Evolutionary conservation across 169 alveolate species (phyloP).

Genomic region (Plasmodium reichenowi): DNA sequence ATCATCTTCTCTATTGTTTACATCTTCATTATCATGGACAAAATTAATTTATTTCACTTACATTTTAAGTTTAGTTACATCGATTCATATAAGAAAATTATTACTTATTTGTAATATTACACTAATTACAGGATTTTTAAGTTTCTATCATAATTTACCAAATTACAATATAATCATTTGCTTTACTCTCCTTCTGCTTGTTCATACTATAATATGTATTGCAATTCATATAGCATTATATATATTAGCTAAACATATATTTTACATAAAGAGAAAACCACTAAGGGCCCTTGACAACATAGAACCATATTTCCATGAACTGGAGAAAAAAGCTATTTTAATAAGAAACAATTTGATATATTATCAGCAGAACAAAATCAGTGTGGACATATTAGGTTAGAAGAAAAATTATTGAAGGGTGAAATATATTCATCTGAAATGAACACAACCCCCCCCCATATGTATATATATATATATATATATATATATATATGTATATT

Average conservation of each 20-base stretch:
- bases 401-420: not conserved
- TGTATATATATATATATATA: not conserved
- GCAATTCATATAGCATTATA: slow-evolving; percentile 33
- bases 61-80: slow-evolving; percentile 46
- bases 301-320: slow-evolving; percentile 61
- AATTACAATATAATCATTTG: slow-evolving; percentile 3
- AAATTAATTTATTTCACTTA: slow-evolving; percentile 40
- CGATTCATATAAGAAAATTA: slow-evolving; percentile 45
- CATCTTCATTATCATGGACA: slow-evolving; percentile 71
- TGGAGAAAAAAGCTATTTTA: slow-evolving; percentile 70
- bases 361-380: slow-evolving; percentile 49
- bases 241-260: slow-evolving; percentile 42
- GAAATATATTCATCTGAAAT: not conserved
- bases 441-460: not conserved
- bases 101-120: slow-evolving; percentile 24
- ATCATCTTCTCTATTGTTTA: slow-evolving; percentile 42
- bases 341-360: slow-evolving; percentile 63
- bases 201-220: slow-evolving; percentile 24
- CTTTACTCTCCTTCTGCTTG: slow-evolving; percentile 27
- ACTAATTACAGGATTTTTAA: slow-evolving; percentile 33
- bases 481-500: not conserved
- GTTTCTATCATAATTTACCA: slow-evolving; percentile 34
- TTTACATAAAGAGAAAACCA: slow-evolving; percentile 62
- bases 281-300: slow-evolving; percentile 59
- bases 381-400: slow-evolving; percentile 73